Evolutionary conservation across 2,329 filamentous ascomycete genomes (phyloP), one percentile per base, ranked within the genome.

Genomic region (Aureobasidium melanogenum): DNA sequence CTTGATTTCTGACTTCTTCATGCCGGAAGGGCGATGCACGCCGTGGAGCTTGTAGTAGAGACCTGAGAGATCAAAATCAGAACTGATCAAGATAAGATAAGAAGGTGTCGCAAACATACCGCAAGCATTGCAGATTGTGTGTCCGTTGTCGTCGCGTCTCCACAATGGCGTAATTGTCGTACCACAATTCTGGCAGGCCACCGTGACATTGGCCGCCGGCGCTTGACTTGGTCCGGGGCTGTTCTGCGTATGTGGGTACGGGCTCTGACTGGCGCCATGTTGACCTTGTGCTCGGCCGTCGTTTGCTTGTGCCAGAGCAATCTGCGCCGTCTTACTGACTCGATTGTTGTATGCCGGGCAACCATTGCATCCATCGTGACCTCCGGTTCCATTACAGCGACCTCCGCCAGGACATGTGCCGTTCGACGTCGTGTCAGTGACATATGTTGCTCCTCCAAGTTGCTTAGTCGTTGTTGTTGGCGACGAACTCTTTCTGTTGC

Each of bases 1-100:
- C 75, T 99, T 97, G 73, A 99, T 99, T 28, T 96, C 89, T 3
- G 91, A 88, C 74, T 97, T 97, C 75, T 97, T 99, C 94, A 99
- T 97, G n/a, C 91, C 91, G 5, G 94, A 90, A 0, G 94, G 94
- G 44, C 94, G 84, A 74, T 97, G 93, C 32, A 91, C 86, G 60
- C 92, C 92, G 72, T 99, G 94, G 2, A 99, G 84, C 74, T 97
- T 97, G 77, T 95, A 91, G 74, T 99, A 99, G 3, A 99, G 79
- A 5, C 93, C 91, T 96, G 66, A 30, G 44, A 51, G 52, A 68
- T 44, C 66, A 60, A 60, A 39, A 24, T 61, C 15, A 54, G 39
- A 15, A 19, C 39, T 24, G 30, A 55, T 58, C 41, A 19, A 47
- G 54, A 47, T 58, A 38, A 58, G 54, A 58, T 58, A 46, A 58